Conservation (phyloP, 2,329 filamentous ascomycete genomes). For the Diaporthe aspalathi region DNA sequence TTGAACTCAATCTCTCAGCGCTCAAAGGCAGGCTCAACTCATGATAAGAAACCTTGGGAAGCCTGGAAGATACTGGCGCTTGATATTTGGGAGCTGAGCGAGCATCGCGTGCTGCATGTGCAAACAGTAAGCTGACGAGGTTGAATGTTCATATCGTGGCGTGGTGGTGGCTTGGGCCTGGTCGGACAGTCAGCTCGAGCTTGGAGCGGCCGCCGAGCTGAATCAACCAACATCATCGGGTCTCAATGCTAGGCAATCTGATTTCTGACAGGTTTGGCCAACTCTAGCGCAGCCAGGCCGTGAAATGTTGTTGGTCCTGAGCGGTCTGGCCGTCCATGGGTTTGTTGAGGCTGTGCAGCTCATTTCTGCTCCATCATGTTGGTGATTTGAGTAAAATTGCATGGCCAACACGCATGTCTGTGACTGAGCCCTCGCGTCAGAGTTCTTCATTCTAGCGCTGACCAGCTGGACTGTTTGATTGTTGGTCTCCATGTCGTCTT, state of each 20-base stretch:
- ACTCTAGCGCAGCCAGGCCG: not conserved
- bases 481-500: too few relatives aligned
- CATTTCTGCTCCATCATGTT: not conserved
- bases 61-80: too few relatives aligned
- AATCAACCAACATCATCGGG: not conserved
- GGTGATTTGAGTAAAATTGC: not conserved
- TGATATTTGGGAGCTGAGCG: not conserved
- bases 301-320: not conserved
- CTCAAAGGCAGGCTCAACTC: too few relatives aligned
- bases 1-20: too few relatives aligned
- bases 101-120: not conserved
- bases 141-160: not conserved
- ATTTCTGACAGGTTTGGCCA: not conserved
- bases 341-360: slow-evolving; percentile 6
- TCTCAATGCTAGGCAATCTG: slow-evolving; percentile 1
- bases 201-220: slow-evolving; percentile 26
- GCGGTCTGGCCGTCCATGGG: not conserved
- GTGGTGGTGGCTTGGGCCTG: not conserved
- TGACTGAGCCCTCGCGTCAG: not conserved
- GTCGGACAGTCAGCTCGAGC: not conserved
- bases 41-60: too few relatives aligned
- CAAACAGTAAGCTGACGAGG: slow-evolving; percentile 1
- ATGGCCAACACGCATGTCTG: not conserved
- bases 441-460: not conserved
- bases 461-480: not conserved